Evolutionary conservation across 495 filamentous ascomycete species (phyloP).

Genomic region (Xylona heveae): DNA sequence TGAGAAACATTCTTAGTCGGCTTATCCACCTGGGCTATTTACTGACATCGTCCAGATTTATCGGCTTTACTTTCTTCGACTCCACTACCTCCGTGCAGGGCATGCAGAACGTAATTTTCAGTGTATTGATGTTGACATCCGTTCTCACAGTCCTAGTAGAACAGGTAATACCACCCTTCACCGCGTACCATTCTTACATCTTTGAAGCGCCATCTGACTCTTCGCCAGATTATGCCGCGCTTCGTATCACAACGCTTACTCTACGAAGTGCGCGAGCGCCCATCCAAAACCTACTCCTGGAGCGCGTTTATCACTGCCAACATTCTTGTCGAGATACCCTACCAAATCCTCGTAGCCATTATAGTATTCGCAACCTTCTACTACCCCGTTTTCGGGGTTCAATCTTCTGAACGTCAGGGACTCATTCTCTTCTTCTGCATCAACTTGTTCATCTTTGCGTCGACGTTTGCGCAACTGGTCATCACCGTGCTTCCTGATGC

Average conservation of each 20-base stretch:
- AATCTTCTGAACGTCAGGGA: conserved; percentile 19
- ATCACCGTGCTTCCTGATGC: conserved; percentile 28
- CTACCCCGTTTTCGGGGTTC: conserved; percentile 24
- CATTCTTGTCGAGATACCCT: conserved; percentile 47
- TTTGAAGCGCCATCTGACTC: no score
- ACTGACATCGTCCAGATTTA: conserved; percentile 1
- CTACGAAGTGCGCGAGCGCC: conserved; percentile 30
- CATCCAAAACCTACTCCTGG: conserved; percentile 34
- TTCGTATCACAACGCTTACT: conserved; percentile 30
- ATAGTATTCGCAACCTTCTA: conserved; percentile 41
- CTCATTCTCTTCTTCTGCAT: conserved; percentile 32
- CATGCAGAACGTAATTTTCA: conserved; percentile 10
- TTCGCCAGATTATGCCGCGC: conserved; percentile 30
- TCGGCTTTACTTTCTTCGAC: conserved; percentile 4
- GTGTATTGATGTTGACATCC: conserved; percentile 1
- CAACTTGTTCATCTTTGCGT: conserved; percentile 46
- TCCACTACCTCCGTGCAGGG: conserved; percentile 11
- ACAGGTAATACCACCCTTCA: background rate
- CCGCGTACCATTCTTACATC: no score
- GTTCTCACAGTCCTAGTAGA: background rate
- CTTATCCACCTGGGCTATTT: conserved; percentile 1
- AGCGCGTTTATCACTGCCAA: conserved; percentile 26
- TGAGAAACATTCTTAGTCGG: background rate
- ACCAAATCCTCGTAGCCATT: conserved; percentile 35
- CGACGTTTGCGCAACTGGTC: conserved; percentile 40